Evolutionary conservation across 345 rosid species (phyloP).

Genomic region (Nephelium lappaceum): DNA sequence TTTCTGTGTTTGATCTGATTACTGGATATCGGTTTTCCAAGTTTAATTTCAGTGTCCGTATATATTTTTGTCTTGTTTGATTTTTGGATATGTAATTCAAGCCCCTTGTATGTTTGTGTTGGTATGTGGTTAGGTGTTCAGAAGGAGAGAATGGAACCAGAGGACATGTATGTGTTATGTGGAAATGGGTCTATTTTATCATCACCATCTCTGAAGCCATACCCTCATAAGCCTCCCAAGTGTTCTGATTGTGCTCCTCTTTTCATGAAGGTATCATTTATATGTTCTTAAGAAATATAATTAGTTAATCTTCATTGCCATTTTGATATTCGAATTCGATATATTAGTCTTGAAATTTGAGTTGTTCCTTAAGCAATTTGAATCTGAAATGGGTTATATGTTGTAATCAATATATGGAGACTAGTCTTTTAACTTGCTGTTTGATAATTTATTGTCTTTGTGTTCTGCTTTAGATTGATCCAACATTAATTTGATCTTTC

Average conservation of each 20-base stretch:
- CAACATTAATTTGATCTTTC: background rate
- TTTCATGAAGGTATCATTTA: constrained; percentile 70
- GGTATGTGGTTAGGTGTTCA: constrained; percentile 72
- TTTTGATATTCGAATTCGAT: background rate
- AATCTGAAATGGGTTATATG: background rate
- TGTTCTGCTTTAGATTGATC: background rate
- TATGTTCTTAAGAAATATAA: background rate
- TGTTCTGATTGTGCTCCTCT: constrained; percentile 91
- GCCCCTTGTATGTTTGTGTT: constrained; percentile 17
- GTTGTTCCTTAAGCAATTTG: background rate
- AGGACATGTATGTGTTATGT: constrained; percentile 83
- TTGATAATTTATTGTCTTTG: background rate
- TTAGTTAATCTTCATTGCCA: background rate
- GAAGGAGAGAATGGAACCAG: constrained; percentile 97
- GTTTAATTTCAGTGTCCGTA: background rate
- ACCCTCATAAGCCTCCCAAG: constrained; percentile 86
- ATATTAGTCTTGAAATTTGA: background rate
- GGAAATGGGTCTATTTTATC: constrained; percentile 64
- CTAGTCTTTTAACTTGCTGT: background rate
- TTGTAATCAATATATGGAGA: background rate
- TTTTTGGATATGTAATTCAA: background rate
- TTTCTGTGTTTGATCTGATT: background rate
- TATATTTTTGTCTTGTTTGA: constrained; percentile 5
- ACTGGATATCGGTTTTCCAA: background rate
- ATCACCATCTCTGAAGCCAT: constrained; percentile 80